These are phyloP conservation scores for Akanthomyces dipterigenus DNA, from an alignment of 2,329 filamentous ascomycete species.

Conservation along the genomic window DNA sequence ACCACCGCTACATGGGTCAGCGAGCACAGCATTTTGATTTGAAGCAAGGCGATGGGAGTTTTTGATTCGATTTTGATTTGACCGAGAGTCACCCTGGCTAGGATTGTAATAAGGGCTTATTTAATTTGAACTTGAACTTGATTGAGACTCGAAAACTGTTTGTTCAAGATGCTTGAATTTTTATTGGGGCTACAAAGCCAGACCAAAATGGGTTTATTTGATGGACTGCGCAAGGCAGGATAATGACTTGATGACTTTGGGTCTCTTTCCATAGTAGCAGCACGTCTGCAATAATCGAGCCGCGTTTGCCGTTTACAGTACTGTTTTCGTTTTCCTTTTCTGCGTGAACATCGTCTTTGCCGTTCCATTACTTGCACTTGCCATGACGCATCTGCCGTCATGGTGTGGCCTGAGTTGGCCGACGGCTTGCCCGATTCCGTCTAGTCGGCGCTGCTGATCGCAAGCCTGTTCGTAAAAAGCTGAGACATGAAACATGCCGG, in stretches of 20 bases:
- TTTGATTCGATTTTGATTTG: slow-evolving; percentile 9
- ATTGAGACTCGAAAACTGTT: slow-evolving; percentile 2
- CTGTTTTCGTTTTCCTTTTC: too few species aligned
- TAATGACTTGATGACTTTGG: slow-evolving; percentile 5
- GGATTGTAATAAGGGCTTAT: slow-evolving; percentile 6
- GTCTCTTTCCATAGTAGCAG: slow-evolving; percentile 5
- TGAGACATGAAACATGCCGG: not conserved
- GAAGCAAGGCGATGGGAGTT: slow-evolving; percentile 12
- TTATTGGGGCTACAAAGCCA: slow-evolving; percentile 3
- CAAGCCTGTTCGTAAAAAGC: not conserved
- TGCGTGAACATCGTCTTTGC: not conserved
- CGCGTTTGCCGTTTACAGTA: not conserved
- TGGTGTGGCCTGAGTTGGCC: not conserved
- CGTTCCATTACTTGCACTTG: not conserved
- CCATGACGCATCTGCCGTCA: not conserved
- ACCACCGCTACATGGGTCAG: slow-evolving; percentile 22
- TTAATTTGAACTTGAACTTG: not conserved
- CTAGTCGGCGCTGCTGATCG: not conserved
- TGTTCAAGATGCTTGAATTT: slow-evolving; percentile 1
- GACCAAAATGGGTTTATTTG: slow-evolving; percentile 9
- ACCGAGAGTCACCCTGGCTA: slow-evolving; percentile 1
- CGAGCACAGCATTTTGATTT: slow-evolving; percentile 10
- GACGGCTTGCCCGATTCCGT: not conserved
- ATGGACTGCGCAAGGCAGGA: not conserved
- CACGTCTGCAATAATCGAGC: slow-evolving; percentile 9